Percentiles rank a stretch among this genome's conserved stretches.
phyloP scores from a whole-genome alignment of 495 filamentous ascomycete species.

The Hypoxylon perforatum region DNA sequence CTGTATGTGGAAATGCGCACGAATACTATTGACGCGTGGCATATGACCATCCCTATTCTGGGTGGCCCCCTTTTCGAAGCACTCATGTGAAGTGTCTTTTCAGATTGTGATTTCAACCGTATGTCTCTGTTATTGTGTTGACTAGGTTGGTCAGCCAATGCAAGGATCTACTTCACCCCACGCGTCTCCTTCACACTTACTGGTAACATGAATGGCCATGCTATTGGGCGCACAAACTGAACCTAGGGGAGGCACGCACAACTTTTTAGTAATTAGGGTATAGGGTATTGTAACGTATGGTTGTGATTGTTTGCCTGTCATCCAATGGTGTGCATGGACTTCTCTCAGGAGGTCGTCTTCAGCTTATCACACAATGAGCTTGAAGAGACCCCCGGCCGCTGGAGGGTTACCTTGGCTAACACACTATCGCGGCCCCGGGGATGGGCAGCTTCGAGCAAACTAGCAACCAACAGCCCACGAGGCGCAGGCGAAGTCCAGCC shows the following conservation, averaged over 20 bases:
- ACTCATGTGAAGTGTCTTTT: slow-evolving; percentile 26
- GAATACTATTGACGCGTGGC: slow-evolving; percentile 35
- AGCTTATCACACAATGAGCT: slow-evolving; percentile 23
- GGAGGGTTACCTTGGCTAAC: slow-evolving; percentile 27
- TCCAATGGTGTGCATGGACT: slow-evolving; percentile 24
- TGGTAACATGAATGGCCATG: slow-evolving; percentile 16
- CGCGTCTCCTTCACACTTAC: slow-evolving; percentile 28
- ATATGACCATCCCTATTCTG: slow-evolving; percentile 29
- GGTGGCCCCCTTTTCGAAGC: slow-evolving; percentile 6
- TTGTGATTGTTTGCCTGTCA: slow-evolving; percentile 9
- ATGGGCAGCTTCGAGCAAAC: slow-evolving; percentile 10
- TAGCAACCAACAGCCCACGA: slow-evolving; percentile 15
- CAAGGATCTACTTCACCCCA: slow-evolving; percentile 42
- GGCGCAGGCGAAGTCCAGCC: slow-evolving; percentile 18
- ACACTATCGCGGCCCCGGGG: slow-evolving; percentile 13
- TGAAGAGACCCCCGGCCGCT: slow-evolving; percentile 8
- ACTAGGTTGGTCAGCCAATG: slow-evolving; percentile 30
- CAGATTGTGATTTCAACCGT: slow-evolving; percentile 33
- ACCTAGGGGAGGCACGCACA: not conserved
- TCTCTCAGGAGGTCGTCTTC: not conserved
- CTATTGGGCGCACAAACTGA: slow-evolving; percentile 20
- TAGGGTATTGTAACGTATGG: slow-evolving; percentile 31
- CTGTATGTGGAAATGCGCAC: slow-evolving; percentile 13
- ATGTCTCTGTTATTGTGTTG: slow-evolving; percentile 27
- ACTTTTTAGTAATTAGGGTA: slow-evolving; percentile 23